Percentiles rank a stretch among this genome's conserved stretches.
phyloP scores from a whole-genome alignment of 1,139 yeast genomes.

The Sugiyamaella xylanicola region DNA sequence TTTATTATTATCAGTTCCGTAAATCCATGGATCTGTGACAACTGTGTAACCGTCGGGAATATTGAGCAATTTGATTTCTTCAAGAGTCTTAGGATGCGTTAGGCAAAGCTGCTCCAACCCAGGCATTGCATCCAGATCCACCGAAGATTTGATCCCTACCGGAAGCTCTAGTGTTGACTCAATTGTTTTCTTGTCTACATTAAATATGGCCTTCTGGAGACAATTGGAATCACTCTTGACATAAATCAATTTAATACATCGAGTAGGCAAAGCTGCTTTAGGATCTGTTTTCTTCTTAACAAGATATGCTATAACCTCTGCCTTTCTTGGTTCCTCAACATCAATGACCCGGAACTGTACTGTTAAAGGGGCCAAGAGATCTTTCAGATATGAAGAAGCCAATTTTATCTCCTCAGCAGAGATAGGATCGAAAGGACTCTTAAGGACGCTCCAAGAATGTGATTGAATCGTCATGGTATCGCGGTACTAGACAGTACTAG shows the following conservation, averaged over 20 bases:
- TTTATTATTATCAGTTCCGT: slow-evolving; percentile 60
- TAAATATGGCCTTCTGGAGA: slow-evolving; percentile 66
- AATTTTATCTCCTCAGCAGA: slow-evolving; percentile 20
- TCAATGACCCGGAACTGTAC: slow-evolving; percentile 24
- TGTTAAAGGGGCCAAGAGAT: slow-evolving; percentile 10
- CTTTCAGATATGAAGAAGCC: slow-evolving; percentile 16
- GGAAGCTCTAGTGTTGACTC: slow-evolving; percentile 58
- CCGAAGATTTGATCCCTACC: slow-evolving; percentile 65
- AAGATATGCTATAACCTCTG: slow-evolving; percentile 62
- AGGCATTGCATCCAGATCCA: slow-evolving; percentile 63
- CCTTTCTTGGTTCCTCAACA: slow-evolving; percentile 70
- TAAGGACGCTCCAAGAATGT: too few relatives aligned
- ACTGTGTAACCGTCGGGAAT: slow-evolving; percentile 48
- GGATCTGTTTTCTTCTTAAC: slow-evolving; percentile 60
- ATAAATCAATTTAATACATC: slow-evolving; percentile 62
- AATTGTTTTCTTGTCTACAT: slow-evolving; percentile 57
- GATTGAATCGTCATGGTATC: too few relatives aligned
- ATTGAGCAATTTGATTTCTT: slow-evolving; percentile 50
- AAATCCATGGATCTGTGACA: slow-evolving; percentile 70
- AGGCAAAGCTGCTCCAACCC: slow-evolving; percentile 56
- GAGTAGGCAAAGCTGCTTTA: slow-evolving; percentile 49
- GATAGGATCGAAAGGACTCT: slow-evolving; percentile 22
- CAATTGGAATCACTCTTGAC: slow-evolving; percentile 47
- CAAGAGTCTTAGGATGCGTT: slow-evolving; percentile 59
- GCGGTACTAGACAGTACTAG: too few relatives aligned